These are phyloP conservation scores for Talinum fruticosum DNA, from an alignment of 148 eudicot genomes.

Conservation along the genomic window DNA sequence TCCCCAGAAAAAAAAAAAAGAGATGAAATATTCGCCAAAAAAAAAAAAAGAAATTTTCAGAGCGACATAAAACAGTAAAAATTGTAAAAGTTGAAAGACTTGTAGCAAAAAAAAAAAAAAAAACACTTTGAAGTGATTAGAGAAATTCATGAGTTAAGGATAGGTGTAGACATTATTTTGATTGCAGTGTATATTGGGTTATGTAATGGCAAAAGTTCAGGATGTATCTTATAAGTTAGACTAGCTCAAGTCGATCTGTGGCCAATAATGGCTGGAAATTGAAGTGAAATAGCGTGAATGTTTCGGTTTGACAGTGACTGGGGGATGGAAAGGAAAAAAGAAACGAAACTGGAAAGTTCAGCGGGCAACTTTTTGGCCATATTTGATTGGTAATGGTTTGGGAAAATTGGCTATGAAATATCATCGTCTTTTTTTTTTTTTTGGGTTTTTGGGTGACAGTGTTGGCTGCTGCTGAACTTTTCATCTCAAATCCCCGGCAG, in stretches of 20 bases:
- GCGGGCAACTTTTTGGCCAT: background rate
- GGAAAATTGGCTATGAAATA: background rate
- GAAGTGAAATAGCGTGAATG: background rate
- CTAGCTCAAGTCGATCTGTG: conserved; percentile 4
- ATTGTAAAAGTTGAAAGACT: no score
- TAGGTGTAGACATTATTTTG: background rate
- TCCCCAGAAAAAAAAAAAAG: no score
- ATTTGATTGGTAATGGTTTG: conserved; percentile 6
- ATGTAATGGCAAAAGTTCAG: background rate
- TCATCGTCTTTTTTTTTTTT: background rate
- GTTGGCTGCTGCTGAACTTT: background rate
- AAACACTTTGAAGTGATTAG: background rate
- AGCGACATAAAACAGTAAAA: no score
- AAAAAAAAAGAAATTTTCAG: no score
- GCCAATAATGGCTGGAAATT: background rate
- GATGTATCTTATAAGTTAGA: background rate
- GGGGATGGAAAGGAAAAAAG: background rate
- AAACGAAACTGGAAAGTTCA: background rate
- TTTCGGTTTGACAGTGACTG: background rate
- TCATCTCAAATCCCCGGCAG: background rate
- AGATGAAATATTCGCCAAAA: no score
- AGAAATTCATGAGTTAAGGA: background rate
- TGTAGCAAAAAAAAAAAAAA: background rate
- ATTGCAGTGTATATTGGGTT: conserved; percentile 5
- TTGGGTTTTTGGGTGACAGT: background rate